Evolutionary conservation across 352 stramenopile species (phyloP), one percentile per base, ranked within the genome.

Genomic region (Phytophthora hibernalis): DNA sequence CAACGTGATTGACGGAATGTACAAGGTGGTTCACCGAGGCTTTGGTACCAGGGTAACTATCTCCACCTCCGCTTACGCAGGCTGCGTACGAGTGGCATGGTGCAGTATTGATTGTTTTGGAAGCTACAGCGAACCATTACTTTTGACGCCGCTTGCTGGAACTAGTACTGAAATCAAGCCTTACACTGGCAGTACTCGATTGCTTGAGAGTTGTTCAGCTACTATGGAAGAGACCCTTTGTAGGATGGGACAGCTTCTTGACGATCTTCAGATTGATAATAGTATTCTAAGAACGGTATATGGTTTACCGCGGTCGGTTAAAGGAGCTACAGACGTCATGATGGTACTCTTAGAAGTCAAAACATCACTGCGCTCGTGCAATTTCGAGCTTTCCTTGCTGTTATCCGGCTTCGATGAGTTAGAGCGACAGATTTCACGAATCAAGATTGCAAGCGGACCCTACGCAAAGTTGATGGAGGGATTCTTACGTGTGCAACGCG

Each of bases 1-100:
- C 0, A 72, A 59, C 5, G 70, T 92, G 18, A 76, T 92, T 11
- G 43, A 85, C 11, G 74, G 83, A 13, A 89, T 92, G 76, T 94
- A 87, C 59, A 75, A 74, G 21, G 61, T 88, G 9, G 77, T 79
- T 3, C 80, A 92, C 58, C 64, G 58, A 1, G 85, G 84, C 6
- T 65, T 75, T 24, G 68, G 80, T 38, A 76, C 71, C 1, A 83
- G 75, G 20, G 52, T 75, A 0, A 63, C 70, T 9, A 66, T 92
- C 10, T 65, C 63, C 0, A 89, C 78, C 12, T 65, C 80, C 7
- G 61, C 83, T 1, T 92, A 83, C 53, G 85, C 83, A 21, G 85
- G 79, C 3, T 86, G 74, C 10, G 55, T 92, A 24, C 82, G 83
- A 1, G 81, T 91, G n/a, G 74, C 72, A 7, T 55, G 74, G 40